A percentile compares a stretch with the other conserved stretches of the same genome.
phyloP scores from a whole-genome alignment of 2,329 filamentous ascomycete species.

The Aaosphaeria arxii region DNA sequence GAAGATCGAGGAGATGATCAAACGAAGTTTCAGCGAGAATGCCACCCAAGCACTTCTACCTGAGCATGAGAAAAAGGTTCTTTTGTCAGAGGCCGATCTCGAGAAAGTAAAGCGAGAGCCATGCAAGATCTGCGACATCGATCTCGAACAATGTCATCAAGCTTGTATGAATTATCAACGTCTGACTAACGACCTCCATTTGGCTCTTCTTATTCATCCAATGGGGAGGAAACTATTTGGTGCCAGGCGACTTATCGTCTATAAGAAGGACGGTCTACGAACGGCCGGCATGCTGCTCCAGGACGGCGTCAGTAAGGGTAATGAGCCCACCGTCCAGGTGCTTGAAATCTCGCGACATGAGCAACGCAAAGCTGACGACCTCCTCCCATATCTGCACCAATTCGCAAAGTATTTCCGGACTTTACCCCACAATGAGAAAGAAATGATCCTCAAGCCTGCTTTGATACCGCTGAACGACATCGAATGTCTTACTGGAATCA shows the following conservation, averaged over 20 bases:
- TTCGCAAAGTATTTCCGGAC: constrained; percentile 67
- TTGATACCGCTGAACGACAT: constrained; percentile 74
- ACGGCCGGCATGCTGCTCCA: constrained; percentile 77
- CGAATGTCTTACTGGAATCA: constrained; percentile 76
- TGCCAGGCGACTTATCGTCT: constrained; percentile 75
- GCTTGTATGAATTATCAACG: constrained; percentile 76
- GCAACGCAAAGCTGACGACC: constrained; percentile 74
- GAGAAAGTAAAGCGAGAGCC: constrained; percentile 84
- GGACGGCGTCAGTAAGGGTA: constrained; percentile 68
- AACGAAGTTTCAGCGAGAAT: constrained; percentile 97
- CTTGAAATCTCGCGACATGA: constrained; percentile 72
- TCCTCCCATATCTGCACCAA: constrained; percentile 75
- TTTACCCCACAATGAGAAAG: constrained; percentile 63
- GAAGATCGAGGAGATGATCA: constrained; percentile 99
- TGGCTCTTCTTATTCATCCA: constrained; percentile 73
- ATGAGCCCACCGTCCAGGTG: constrained; percentile 69
- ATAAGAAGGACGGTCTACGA: constrained; percentile 75
- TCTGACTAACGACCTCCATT: constrained; percentile 77
- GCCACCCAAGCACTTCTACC: constrained; percentile 91
- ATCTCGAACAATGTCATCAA: constrained; percentile 77
- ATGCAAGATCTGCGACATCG: constrained; percentile 76
- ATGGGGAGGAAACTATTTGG: constrained; percentile 77
- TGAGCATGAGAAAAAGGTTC: constrained; percentile 93
- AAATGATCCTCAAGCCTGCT: constrained; percentile 65
- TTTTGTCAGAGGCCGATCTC: constrained; percentile 85